These are phyloP conservation scores for Gaultheria prostrata DNA, from an alignment of 148 eudicot genomes.

Conservation along the genomic window DNA sequence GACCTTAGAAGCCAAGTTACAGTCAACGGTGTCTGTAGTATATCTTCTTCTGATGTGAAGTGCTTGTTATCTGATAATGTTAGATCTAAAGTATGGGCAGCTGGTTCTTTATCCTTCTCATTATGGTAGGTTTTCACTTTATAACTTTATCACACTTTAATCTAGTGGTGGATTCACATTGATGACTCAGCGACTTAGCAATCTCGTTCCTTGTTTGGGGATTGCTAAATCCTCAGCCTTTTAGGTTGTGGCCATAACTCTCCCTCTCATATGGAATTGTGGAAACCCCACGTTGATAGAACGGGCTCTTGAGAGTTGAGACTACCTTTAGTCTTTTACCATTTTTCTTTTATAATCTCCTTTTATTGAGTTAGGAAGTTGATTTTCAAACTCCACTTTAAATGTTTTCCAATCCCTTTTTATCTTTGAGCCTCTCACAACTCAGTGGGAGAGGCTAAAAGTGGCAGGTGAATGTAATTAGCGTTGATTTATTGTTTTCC, in stretches of 20 bases:
- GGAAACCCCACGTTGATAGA: neutral
- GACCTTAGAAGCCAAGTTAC: slow-evolving; percentile 88
- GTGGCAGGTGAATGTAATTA: neutral
- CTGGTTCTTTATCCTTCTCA: slow-evolving; percentile 74
- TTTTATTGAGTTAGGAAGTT: neutral
- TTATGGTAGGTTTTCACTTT: slow-evolving; percentile 61
- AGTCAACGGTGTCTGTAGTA: slow-evolving; percentile 82
- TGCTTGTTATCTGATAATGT: slow-evolving; percentile 63
- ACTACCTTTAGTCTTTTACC: neutral
- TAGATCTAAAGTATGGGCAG: slow-evolving; percentile 83
- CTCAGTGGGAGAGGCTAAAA: neutral
- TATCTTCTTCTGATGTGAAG: slow-evolving; percentile 90
- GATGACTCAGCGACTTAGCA: neutral
- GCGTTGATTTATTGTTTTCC: neutral
- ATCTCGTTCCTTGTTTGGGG: neutral
- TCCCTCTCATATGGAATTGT: neutral
- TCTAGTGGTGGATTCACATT: neutral
- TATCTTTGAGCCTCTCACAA: neutral
- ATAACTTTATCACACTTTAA: neutral
- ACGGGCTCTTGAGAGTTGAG: neutral
- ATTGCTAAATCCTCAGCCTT: slow-evolving; percentile 1
- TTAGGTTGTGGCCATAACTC: neutral
- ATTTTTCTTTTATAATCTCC: neutral
- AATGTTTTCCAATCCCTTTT: neutral
- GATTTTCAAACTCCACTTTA: neutral